Evolutionary conservation across 1,284 basidiomycete species (phyloP).

Genomic region (Cryptococcus depauperatus): DNA sequence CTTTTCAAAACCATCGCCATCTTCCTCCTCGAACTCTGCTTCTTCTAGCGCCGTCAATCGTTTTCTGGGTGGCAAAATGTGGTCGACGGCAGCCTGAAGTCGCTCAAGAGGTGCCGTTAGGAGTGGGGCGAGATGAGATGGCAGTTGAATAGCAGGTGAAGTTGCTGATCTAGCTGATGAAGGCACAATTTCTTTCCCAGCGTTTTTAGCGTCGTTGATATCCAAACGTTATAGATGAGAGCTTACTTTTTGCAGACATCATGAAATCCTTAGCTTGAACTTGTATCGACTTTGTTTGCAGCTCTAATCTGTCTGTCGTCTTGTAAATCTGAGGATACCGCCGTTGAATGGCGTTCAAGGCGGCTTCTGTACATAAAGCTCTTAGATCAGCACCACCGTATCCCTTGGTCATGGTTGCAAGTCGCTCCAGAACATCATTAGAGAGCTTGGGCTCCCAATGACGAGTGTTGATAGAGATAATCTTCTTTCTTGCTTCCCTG

Average conservation of each 20-base stretch:
- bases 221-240: background rate
- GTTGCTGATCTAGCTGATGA: constrained; percentile 87
- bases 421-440: constrained; percentile 55
- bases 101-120: constrained; percentile 61
- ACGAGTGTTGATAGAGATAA: constrained; percentile 83
- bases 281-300: constrained; percentile 78
- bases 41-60: constrained; percentile 79
- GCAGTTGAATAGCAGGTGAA: constrained; percentile 74
- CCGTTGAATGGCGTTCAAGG: constrained; percentile 91
- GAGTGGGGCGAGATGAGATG: constrained; percentile 75
- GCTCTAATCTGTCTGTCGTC: constrained; percentile 72
- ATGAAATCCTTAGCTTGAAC: constrained; percentile 91
- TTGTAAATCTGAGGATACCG: constrained; percentile 97
- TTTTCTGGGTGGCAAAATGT: constrained; percentile 64
- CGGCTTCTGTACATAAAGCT: constrained; percentile 91
- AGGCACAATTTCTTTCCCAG: constrained; percentile 68
- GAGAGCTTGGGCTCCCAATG: constrained; percentile 81
- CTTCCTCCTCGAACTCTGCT: constrained; percentile 77
- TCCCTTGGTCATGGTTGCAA: constrained; percentile 89
- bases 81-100: constrained; percentile 61
- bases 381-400: constrained; percentile 96
- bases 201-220: constrained; percentile 4
- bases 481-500: constrained; percentile 74
- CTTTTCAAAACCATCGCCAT: constrained; percentile 61
- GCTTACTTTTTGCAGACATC: constrained; percentile 89